Conservation (phyloP, 805 yeast genomes). For the Wickerhamomyces bovis region DNA sequence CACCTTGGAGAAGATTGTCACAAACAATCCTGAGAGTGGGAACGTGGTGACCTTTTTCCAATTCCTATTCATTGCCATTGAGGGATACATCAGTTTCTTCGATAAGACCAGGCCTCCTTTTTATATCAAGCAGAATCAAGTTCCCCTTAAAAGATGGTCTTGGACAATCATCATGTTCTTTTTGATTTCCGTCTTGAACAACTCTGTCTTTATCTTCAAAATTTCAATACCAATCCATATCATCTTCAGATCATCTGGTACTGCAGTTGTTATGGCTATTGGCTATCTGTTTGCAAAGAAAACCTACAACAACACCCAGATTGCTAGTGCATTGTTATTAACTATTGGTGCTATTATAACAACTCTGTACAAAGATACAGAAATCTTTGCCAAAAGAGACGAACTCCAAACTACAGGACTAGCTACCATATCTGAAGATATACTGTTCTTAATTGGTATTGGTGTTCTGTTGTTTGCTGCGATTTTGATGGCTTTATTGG, state of each 20-base stretch:
- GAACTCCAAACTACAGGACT: not conserved
- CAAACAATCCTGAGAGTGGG: conserved; percentile 33
- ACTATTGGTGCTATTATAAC: conserved; percentile 50
- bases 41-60: conserved; percentile 51
- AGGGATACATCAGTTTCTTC: conserved; percentile 32
- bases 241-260: conserved; percentile 55
- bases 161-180: conserved; percentile 45
- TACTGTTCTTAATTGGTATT: conserved; percentile 23
- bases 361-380: conserved; percentile 27
- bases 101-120: conserved; percentile 25
- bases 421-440: conserved; percentile 8
- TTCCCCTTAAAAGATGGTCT: conserved; percentile 39
- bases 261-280: conserved; percentile 51
- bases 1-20: conserved; percentile 50
- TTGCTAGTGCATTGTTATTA: conserved; percentile 42
- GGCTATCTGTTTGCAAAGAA: conserved; percentile 43
- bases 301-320: conserved; percentile 38
- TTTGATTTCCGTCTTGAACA: conserved; percentile 45
- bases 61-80: conserved; percentile 45
- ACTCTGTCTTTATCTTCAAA: conserved; percentile 48
- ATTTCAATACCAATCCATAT: conserved; percentile 63
- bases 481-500: conserved; percentile 48
- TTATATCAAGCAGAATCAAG: conserved; percentile 28
- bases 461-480: conserved; percentile 42
- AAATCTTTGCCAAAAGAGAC: conserved; percentile 16